phyloP scores from a whole-genome alignment of 169 alveolate species.

The Amoebophrya sp. region DNA sequence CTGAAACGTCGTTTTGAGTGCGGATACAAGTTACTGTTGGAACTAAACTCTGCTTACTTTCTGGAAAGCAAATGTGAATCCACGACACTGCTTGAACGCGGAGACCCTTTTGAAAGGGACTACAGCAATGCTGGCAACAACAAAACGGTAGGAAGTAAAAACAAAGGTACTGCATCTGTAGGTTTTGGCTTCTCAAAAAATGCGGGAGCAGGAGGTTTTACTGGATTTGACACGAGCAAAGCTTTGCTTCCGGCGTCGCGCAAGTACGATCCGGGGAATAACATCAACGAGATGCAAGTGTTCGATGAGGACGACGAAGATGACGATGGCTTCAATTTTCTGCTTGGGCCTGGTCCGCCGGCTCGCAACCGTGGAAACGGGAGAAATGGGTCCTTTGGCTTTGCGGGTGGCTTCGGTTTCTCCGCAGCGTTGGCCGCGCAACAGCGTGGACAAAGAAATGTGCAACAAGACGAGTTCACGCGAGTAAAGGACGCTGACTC shows the following conservation, averaged over 20 bases:
- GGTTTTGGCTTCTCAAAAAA: too few species aligned
- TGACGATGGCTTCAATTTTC: slow-evolving; percentile 5
- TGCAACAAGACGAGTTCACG: not conserved
- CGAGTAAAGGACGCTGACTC: not conserved
- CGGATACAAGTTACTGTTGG: not conserved
- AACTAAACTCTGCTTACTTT: not conserved
- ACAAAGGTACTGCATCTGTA: too few species aligned
- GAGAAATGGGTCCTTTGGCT: not conserved
- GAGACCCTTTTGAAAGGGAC: not conserved
- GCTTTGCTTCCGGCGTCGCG: not conserved
- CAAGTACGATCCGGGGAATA: not conserved
- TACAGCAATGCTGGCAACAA: too few species aligned
- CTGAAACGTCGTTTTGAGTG: not conserved
- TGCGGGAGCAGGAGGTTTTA: not conserved
- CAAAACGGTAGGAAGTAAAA: too few species aligned
- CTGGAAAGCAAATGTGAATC: not conserved
- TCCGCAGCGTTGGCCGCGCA: not conserved
- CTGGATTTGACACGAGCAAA: not conserved
- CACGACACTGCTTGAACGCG: not conserved
- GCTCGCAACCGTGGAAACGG: not conserved
- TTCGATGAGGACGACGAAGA: not conserved
- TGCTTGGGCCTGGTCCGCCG: not conserved
- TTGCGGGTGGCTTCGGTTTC: not conserved
- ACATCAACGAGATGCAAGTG: not conserved
- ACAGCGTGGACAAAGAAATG: too few species aligned